Evolutionary conservation across 2,329 filamentous ascomycete genomes (phyloP), one percentile per base, ranked within the genome.

Genomic region (Capronia coronata): DNA sequence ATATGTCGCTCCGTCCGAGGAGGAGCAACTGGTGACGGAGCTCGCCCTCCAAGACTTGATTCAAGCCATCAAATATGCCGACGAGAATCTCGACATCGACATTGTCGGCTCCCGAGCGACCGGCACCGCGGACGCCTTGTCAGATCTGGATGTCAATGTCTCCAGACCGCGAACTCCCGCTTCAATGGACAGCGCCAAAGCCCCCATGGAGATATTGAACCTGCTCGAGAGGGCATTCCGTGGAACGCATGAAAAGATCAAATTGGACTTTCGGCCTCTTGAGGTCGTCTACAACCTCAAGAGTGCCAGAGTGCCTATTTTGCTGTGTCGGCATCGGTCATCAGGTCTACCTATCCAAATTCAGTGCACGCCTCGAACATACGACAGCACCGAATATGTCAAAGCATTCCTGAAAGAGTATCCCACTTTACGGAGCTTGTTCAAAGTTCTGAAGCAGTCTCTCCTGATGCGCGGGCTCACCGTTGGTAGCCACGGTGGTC

Each of bases 21-120:
- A 59, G 10, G 78, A 82, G 63, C 56, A 62, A 16, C 54, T 61
- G 13, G 59, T 49, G 11, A 59, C 65, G 5, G 43, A 60, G 16
- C 60, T 49, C 6, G 52, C 69, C 2, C 50, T 61, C 4, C 40
- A 46, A 16, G 61, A 66, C 16, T 43, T 71, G 9, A 48, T 59
- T 63, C 46, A 57, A 48, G 41, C 61, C 37, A 43, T 71, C 40
- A 55, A 63, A 54, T 40, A 56, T 14, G 51, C 51, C 16, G 54
- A 65, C 2, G 61, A 63, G 10, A 54, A 61, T 32, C 47, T 60
- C 18, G 35, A 41, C 8, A 65, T 70, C 5, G 67, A 75, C 49
- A 52, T 76, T 2, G 75, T 77, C 50, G 79, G 79, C 14, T 81
- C 78, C 7, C 68, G 75, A 48, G 62, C 64, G 9, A 79, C 73